phyloP scores from a whole-genome alignment of 2,329 filamentous ascomycete genomes.

The Fusarium subglutinans region DNA sequence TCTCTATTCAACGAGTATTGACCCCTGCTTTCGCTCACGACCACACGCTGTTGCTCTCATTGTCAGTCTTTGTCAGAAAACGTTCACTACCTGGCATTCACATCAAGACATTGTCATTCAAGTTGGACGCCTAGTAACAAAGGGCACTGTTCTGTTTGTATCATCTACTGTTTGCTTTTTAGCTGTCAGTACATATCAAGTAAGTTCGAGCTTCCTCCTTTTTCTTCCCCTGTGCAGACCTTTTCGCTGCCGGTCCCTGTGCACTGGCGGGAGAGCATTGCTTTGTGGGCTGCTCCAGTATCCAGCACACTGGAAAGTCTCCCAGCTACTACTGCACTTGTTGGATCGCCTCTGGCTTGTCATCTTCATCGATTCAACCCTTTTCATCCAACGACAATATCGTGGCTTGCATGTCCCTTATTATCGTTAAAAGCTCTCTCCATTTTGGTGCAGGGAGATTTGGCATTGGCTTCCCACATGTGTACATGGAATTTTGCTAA shows the following conservation, averaged over 20 bases:
- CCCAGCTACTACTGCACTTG: background rate
- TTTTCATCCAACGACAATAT: background rate
- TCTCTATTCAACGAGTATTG: slow-evolving; percentile 4
- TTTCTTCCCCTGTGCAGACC: background rate
- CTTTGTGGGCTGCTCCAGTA: background rate
- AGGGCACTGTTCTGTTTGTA: slow-evolving; percentile 48
- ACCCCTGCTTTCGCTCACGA: slow-evolving; percentile 6
- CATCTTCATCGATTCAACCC: background rate
- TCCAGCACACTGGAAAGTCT: too few relatives aligned
- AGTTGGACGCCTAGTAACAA: slow-evolving; percentile 35
- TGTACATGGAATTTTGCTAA: slow-evolving; percentile 46
- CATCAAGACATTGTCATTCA: slow-evolving; percentile 5
- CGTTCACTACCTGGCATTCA: slow-evolving; percentile 17
- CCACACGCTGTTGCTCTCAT: slow-evolving; percentile 3
- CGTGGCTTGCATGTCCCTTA: background rate
- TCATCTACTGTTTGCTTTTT: slow-evolving; percentile 49
- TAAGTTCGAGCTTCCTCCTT: slow-evolving; percentile 39
- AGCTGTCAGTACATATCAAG: slow-evolving; percentile 42
- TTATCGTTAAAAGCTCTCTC: background rate
- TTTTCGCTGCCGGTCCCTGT: background rate
- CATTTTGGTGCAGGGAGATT: background rate
- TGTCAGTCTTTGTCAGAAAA: slow-evolving; percentile 12
- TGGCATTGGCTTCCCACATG: slow-evolving; percentile 35
- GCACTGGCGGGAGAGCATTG: background rate
- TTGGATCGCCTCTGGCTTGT: background rate